Evolutionary conservation across 2,329 filamentous ascomycete genomes (phyloP).

Genomic region (Neofusicoccum sp.): DNA sequence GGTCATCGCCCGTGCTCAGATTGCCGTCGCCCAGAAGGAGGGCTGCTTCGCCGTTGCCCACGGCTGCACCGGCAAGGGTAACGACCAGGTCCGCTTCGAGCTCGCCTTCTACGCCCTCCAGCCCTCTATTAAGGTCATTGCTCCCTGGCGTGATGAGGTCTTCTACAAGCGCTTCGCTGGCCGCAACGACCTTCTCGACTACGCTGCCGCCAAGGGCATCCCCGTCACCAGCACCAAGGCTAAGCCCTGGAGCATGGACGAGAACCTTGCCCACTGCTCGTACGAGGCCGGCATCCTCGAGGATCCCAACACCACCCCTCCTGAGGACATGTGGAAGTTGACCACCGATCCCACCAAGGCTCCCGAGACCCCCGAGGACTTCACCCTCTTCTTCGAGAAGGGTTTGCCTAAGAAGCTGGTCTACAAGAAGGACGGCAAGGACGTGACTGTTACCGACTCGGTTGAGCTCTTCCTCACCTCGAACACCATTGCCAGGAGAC

Average conservation of each 20-base stretch:
- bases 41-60: slow-evolving; percentile 58
- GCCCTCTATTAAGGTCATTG: slow-evolving; percentile 70
- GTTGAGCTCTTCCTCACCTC: slow-evolving; percentile 72
- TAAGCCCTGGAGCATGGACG: slow-evolving; percentile 70
- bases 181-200: slow-evolving; percentile 72
- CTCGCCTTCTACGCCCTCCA: slow-evolving; percentile 64
- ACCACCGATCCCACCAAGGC: slow-evolving; percentile 70
- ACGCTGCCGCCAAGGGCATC: slow-evolving; percentile 67
- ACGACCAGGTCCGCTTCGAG: slow-evolving; percentile 69
- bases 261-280: slow-evolving; percentile 74
- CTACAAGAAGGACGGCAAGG: slow-evolving; percentile 52
- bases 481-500: slow-evolving; percentile 70
- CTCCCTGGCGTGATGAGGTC: slow-evolving; percentile 71
- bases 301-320: slow-evolving; percentile 65
- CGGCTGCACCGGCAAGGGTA: slow-evolving; percentile 52
- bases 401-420: slow-evolving; percentile 72
- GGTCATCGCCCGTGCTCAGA: slow-evolving; percentile 69
- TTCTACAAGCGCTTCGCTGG: slow-evolving; percentile 74
- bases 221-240: slow-evolving; percentile 74
- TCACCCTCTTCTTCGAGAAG: slow-evolving; percentile 73
- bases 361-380: slow-evolving; percentile 70
- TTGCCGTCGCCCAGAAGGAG: slow-evolving; percentile 65
- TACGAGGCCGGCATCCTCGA: slow-evolving; percentile 81
- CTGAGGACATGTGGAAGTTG: slow-evolving; percentile 79
- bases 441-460: slow-evolving; percentile 66